These are phyloP conservation scores for Eucalyptus globulus DNA, from an alignment of 345 rosid genomes.

Conservation along the genomic window DNA sequence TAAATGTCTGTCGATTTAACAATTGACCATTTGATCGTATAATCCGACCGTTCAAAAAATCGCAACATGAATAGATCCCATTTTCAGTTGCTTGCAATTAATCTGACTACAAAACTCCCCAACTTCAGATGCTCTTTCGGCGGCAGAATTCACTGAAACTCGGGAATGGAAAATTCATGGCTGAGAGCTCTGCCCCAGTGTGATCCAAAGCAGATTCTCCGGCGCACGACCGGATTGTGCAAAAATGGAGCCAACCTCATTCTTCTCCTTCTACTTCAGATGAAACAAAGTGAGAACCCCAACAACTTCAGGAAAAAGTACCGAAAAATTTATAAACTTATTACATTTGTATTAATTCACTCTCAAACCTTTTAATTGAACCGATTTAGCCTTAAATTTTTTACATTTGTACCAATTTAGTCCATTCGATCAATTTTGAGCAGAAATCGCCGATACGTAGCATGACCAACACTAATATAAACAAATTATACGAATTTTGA, in stretches of 20 bases:
- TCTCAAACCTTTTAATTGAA: too few relatives aligned
- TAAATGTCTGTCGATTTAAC: background rate
- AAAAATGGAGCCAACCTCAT: background rate
- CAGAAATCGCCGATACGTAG: accelerated
- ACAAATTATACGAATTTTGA: too few relatives aligned
- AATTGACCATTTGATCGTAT: background rate
- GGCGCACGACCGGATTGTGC: background rate
- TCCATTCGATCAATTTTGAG: accelerated
- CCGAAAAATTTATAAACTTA: accelerated
- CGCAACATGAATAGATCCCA: background rate
- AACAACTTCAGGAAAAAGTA: too few relatives aligned
- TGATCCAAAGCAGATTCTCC: background rate
- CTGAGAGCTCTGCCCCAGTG: background rate
- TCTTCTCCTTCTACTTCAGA: background rate
- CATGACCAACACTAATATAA: too few relatives aligned
- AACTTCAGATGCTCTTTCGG: background rate
- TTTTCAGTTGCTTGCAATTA: background rate
- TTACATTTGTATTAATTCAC: too few relatives aligned
- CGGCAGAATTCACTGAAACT: background rate
- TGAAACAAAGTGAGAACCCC: background rate
- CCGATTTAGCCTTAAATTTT: accelerated
- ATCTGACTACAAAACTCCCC: background rate
- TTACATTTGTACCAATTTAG: accelerated
- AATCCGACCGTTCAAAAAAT: too few relatives aligned
- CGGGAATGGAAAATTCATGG: background rate